Conservation (phyloP, 164 flowering plant genomes). For the Umbellularia californica region DNA sequence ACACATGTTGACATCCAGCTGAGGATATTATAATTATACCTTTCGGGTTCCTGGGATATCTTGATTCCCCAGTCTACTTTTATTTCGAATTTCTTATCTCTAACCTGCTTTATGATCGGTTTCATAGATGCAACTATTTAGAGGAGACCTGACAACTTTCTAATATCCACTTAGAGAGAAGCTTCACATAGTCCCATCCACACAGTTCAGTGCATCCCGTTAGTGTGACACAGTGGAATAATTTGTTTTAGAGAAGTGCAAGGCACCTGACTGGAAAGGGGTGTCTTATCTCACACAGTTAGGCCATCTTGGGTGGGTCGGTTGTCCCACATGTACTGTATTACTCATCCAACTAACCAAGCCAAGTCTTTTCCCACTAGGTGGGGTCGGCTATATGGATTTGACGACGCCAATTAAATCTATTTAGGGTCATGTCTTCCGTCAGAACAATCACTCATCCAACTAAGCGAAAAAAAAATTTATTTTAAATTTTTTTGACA, state of each 20-base stretch:
- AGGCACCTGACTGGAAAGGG: no score
- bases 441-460: no score
- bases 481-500: background rate
- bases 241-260: no score
- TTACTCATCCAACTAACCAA: no score
- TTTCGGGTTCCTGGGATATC: constrained; percentile 67
- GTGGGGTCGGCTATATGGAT: no score
- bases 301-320: no score
- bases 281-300: no score
- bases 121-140: background rate
- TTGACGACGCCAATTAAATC: no score
- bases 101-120: constrained; percentile 33
- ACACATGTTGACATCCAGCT: background rate
- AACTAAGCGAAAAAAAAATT: background rate
- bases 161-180: constrained; percentile 58
- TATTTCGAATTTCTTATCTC: constrained; percentile 37
- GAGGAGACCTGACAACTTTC: constrained; percentile 37
- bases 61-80: constrained; percentile 54
- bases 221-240: constrained; percentile 2
- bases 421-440: no score
- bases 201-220: constrained; percentile 74
- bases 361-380: no score
- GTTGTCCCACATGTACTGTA: no score
- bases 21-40: constrained; percentile 32
- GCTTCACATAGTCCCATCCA: constrained; percentile 66